Evolutionary conservation across 129 eudicot species (phyloP).

Genomic region (Artemisia tridentata): DNA sequence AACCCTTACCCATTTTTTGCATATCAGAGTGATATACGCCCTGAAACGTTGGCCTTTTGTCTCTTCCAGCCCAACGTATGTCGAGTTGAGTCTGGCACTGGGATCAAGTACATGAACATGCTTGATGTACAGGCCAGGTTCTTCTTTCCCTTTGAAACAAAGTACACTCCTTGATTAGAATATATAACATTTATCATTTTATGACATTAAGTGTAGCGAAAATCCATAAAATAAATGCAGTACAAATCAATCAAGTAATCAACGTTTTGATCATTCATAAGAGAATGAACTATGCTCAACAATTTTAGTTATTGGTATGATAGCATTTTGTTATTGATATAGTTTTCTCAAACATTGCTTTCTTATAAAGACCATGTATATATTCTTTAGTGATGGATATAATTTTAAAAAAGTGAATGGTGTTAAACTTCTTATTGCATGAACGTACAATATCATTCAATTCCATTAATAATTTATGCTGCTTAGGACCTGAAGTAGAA

Average conservation of each 20-base stretch:
- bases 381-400: no score
- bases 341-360: neutral
- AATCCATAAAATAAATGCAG: no score
- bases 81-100: constrained; percentile 70
- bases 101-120: constrained; percentile 98
- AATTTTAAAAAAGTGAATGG: no score
- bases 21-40: constrained; percentile 78
- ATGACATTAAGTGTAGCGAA: no score
- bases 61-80: constrained; percentile 87
- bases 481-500: no score
- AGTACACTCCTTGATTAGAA: neutral
- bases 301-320: neutral
- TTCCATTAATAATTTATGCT: no score
- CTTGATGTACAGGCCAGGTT: constrained; percentile 83
- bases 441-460: no score
- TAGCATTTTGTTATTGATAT: neutral
- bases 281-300: no score
- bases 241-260: no score
- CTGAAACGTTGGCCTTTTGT: constrained; percentile 78
- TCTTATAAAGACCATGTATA: no score
- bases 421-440: no score
- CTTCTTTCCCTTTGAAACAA: neutral
- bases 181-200: neutral
- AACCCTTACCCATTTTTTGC: constrained; percentile 96
- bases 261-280: no score